Evolutionary conservation across 2,329 filamentous ascomycete species (phyloP), one percentile per base, ranked within the genome.

Genomic region (Colletotrichum incanum): DNA sequence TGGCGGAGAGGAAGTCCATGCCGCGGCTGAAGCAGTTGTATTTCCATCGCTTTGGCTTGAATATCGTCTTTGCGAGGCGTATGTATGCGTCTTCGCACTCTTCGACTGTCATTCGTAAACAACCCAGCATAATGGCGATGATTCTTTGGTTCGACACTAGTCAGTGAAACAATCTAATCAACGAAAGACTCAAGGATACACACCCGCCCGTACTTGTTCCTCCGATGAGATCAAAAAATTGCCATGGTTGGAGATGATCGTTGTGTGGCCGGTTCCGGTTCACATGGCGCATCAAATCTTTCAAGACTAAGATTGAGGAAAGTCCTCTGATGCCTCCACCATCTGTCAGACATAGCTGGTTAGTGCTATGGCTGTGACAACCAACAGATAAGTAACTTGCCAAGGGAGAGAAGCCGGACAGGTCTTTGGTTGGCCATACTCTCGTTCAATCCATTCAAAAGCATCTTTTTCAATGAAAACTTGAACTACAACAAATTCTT

Each of bases 71-170:
- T 5, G 75, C 66, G 0, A 76, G 52, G 31, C 73, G 67, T n/a
- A 73, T 70, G 61, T 76, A 76, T 16, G 74, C 71, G 0, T 75
- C 45, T 31, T 75, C 52, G 60, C 74, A 76, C n/a, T 75, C 75
- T 41, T 76, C 74, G 39, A 76, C 62, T 28, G 74, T 72, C 76
- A 76, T 77, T 54, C 63, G 65, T 49, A 77, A 70, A 14, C 72
- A 67, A 2, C 75, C 73, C 2, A 76, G 72, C 75, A 77, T 77
- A 37, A 77, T 72, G 50, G 76, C 76, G 58, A 76, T 76, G 12
- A 77, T 72, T 2, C 75, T 76, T 20, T 26, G 0, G 37, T 5
- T 49, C 28, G 20, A 2, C 50, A 64, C 61, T 37, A 26, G 47
- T 61, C 12, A 67, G 47, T 41, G 3, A 3, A 18, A 12, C 0